Evolutionary conservation across 148 eudicot genomes (phyloP).

Genomic region (Dysphania ambrosioides): DNA sequence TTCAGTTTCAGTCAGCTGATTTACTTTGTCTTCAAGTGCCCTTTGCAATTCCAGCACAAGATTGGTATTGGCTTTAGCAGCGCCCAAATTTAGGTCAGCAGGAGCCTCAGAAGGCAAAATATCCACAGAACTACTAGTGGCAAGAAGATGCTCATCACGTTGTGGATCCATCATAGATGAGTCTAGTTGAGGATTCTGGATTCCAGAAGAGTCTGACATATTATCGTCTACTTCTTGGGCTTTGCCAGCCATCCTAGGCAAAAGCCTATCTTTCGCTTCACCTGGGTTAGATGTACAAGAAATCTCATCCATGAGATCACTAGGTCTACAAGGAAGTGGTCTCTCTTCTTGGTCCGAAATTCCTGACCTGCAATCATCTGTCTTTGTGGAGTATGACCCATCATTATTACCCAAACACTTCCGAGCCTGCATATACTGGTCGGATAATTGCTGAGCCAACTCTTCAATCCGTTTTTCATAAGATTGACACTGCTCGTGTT

Average conservation of each 20-base stretch:
- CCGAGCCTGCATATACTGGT: constrained; percentile 44
- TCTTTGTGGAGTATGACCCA: constrained; percentile 35
- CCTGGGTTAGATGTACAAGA: constrained; percentile 48
- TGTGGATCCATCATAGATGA: constrained; percentile 69
- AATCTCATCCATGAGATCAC: constrained; percentile 59
- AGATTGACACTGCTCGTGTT: constrained; percentile 74
- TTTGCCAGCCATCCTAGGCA: constrained; percentile 34
- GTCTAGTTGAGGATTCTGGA: constrained; percentile 57
- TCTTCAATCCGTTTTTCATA: constrained; percentile 87
- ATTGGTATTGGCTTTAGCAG: constrained; percentile 36
- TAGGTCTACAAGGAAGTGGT: constrained; percentile 31
- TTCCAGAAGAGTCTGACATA: constrained; percentile 72
- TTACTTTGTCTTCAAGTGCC: constrained; percentile 57
- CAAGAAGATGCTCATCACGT: constrained; percentile 46
- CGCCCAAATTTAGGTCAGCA: constrained; percentile 29
- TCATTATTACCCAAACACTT: constrained; percentile 38
- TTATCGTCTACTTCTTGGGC: constrained; percentile 62
- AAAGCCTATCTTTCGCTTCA: constrained; percentile 38
- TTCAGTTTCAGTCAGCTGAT: constrained; percentile 55
- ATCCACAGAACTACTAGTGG: constrained; percentile 36
- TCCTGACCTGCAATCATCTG: constrained; percentile 55
- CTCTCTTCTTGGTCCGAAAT: constrained; percentile 46
- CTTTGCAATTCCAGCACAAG: constrained; percentile 56
- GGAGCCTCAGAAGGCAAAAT: constrained; percentile 35
- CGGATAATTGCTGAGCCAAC: constrained; percentile 71